Percentiles rank a stretch among this genome's conserved stretches.
These are phyloP conservation scores for Hypericum perforatum DNA, from an alignment of 345 rosid genomes.

Conservation along the genomic window DNA sequence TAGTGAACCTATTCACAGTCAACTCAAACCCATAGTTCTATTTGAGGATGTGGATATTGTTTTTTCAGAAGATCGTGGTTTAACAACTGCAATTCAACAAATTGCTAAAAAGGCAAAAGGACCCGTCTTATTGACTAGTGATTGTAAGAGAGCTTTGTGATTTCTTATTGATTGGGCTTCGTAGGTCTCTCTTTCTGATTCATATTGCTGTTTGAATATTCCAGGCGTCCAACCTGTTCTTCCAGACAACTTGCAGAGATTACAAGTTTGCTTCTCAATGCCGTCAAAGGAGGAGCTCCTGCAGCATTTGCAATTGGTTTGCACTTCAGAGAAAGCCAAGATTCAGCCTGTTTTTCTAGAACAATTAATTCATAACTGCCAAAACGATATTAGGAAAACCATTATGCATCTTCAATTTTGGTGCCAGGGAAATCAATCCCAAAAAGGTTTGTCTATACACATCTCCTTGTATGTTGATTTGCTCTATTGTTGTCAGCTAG, in stretches of 20 bases:
- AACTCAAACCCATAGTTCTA: slow-evolving; percentile 61
- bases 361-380: slow-evolving; percentile 40
- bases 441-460: slow-evolving; percentile 37
- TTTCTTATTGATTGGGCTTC: slow-evolving; percentile 4
- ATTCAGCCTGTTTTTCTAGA: slow-evolving; percentile 44
- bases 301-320: slow-evolving; percentile 41
- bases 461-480: slow-evolving; percentile 5
- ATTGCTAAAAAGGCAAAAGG: slow-evolving; percentile 87
- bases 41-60: slow-evolving; percentile 87
- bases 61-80: slow-evolving; percentile 89
- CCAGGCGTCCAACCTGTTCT: slow-evolving; percentile 54
- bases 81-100: slow-evolving; percentile 68
- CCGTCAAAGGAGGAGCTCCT: slow-evolving; percentile 55
- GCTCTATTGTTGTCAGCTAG: background rate
- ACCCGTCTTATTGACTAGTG: slow-evolving; percentile 77
- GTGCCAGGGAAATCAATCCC: slow-evolving; percentile 57
- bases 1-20: slow-evolving; percentile 22
- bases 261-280: slow-evolving; percentile 43
- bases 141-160: slow-evolving; percentile 40
- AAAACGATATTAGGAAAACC: slow-evolving; percentile 70
- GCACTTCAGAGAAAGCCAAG: slow-evolving; percentile 53
- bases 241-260: slow-evolving; percentile 63
- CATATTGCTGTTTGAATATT: slow-evolving; percentile 17
- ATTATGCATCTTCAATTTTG: slow-evolving; percentile 81
- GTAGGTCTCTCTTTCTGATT: slow-evolving; percentile 1